Evolutionary conservation across 192 early-diverging fungal species (phyloP), one percentile per base, ranked within the genome.

Genomic region (Chytriomyces hyalinus): DNA sequence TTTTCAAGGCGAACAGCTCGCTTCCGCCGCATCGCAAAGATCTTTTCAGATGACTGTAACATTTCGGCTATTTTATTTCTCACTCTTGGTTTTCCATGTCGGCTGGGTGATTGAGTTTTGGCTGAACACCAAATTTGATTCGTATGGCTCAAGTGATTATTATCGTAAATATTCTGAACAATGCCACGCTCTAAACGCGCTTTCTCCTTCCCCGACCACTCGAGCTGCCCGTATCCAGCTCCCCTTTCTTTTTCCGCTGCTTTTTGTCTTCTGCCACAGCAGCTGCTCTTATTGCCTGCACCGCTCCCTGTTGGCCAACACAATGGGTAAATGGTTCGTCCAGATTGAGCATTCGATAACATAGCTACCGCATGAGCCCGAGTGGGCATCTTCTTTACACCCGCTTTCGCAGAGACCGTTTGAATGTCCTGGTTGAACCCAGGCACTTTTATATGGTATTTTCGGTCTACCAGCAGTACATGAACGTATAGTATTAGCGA

Each of bases 391-490:
- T 65, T 75, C 43, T 57, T n/a, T 51, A 22, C 73, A 10, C 64
- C 64, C 9, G 49, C n/a, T 28, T 48, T 66, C 10, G 63, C 36
- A 11, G 64, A 9, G 7, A 75, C 7, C 9, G 17, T 17, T 20
- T 64, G 28, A 36, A 75, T 22, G 61, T 75, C 62, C 63, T 75
- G 73, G 47, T 75, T 75, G 63, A 83, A 83, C 0, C 82, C 82
- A 7, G 82, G 78, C 15, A 83, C 65, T 61, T 70, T 75, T 9
- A 83, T 77, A 6, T 73, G 61, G 78, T 78, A 83, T 57, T 83
- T 79, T 24, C 51, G 63, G 44, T 83, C 82, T 83, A 49, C 26
- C 36, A 36, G 43, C 7, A 9, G 50, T 20, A n/a, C 61, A 48
- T 20, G 17, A 69, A 49, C 17, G 26, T 13, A 6, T 76, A 13